A percentile compares a stretch with the other conserved stretches of the same genome.
Evolutionary conservation across 2,329 filamentous ascomycete species (phyloP).

Genomic region (Paramyrothecium sp.): DNA sequence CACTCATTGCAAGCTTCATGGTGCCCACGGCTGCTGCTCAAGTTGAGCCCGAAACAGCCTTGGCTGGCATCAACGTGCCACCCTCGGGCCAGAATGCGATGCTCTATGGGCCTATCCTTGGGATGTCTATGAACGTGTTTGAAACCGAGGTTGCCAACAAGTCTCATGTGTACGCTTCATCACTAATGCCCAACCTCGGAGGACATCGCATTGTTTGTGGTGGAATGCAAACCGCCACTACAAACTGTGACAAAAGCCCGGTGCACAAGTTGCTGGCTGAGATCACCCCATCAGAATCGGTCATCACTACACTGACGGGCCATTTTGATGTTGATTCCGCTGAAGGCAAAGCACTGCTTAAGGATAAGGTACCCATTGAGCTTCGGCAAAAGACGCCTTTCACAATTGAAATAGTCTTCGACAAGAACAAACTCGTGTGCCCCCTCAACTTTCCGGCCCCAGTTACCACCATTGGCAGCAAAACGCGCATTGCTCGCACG

Average conservation of each 20-base stretch:
- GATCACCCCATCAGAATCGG: conserved; percentile 23
- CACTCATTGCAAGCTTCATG: conserved; percentile 40
- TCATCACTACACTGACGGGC: conserved; percentile 34
- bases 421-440: conserved; percentile 23
- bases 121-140: conserved; percentile 26
- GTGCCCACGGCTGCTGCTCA: conserved; percentile 33
- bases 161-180: conserved; percentile 32
- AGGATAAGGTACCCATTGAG: conserved; percentile 33
- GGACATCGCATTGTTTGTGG: conserved; percentile 22
- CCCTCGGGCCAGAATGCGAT: conserved; percentile 18
- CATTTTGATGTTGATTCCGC: conserved; percentile 35
- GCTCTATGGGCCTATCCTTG: conserved; percentile 22
- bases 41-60: conserved; percentile 24
- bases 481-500: conserved; percentile 39
- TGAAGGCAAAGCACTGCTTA: conserved; percentile 32
- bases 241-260: conserved; percentile 16
- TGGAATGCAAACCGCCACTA: conserved; percentile 1
- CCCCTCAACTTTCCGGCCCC: conserved; percentile 39
- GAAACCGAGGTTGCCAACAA: conserved; percentile 26
- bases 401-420: conserved; percentile 38
- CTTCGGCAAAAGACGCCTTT: conserved; percentile 37
- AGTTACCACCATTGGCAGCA: conserved; percentile 30
- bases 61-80: conserved; percentile 30
- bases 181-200: conserved; percentile 31
- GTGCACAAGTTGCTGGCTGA: conserved; percentile 25